Evolutionary conservation across 805 yeast species (phyloP).

Genomic region (Ogataea wickerhamii): DNA sequence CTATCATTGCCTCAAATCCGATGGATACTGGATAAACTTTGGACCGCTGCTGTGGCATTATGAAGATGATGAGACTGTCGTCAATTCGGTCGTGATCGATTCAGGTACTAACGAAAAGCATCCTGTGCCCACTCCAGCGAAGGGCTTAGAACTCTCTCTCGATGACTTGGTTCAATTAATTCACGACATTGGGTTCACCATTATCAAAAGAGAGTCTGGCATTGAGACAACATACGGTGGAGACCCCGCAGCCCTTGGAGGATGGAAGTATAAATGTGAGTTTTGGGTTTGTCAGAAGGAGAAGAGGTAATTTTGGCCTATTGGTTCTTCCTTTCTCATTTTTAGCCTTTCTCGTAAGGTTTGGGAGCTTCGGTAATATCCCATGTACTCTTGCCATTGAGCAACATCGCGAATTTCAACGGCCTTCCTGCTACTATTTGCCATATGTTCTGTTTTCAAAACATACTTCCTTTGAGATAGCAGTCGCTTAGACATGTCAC

Average conservation of each 20-base stretch:
- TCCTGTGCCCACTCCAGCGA: slow-evolving; percentile 34
- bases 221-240: slow-evolving; percentile 52
- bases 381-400: slow-evolving; percentile 22
- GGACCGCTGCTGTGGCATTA: slow-evolving; percentile 75
- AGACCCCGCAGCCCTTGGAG: slow-evolving; percentile 48
- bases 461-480: slow-evolving; percentile 8
- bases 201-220: slow-evolving; percentile 41
- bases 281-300: slow-evolving; percentile 58
- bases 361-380: slow-evolving; percentile 10
- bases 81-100: slow-evolving; percentile 21
- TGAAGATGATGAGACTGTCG: slow-evolving; percentile 45
- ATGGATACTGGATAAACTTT: slow-evolving; percentile 59
- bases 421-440: slow-evolving; percentile 1
- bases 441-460: not conserved
- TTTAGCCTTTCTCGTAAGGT: not conserved
- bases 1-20: slow-evolving; percentile 39
- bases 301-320: not conserved
- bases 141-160: slow-evolving; percentile 57
- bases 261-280: slow-evolving; percentile 58
- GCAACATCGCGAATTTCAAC: slow-evolving; percentile 14
- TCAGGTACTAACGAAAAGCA: slow-evolving; percentile 22
- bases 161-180: slow-evolving; percentile 52
- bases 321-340: not conserved
- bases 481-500: slow-evolving; percentile 18
- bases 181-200: slow-evolving; percentile 46